Conservation (phyloP, 2,329 filamentous ascomycete species). For the Aspergillus carbonarius region DNA sequence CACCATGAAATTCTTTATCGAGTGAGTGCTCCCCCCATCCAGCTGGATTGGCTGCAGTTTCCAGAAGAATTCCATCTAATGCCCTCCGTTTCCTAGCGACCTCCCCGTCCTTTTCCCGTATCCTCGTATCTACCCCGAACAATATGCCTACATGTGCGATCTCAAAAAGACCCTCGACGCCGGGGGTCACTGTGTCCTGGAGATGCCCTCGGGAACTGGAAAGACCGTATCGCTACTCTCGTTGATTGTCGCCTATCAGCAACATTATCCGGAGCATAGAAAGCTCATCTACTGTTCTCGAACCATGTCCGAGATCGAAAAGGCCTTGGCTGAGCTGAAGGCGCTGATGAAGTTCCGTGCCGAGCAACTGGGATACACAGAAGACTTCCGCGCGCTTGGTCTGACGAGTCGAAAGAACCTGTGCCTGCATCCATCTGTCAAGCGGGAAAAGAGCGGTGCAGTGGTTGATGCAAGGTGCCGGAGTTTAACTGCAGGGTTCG, state of each 20-base stretch:
- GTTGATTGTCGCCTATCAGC: slow-evolving; percentile 94
- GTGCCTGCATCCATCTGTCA: slow-evolving; percentile 93
- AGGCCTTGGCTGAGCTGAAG: slow-evolving; percentile 88
- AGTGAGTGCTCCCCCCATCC: slow-evolving; percentile 48
- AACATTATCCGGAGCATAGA: slow-evolving; percentile 85
- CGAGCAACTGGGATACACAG: slow-evolving; percentile 81
- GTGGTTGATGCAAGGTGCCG: slow-evolving; percentile 95
- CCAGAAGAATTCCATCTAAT: slow-evolving; percentile 8
- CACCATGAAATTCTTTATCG: slow-evolving; percentile 77
- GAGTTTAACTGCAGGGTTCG: slow-evolving; percentile 92
- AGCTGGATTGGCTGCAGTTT: not conserved
- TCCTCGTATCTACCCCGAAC: slow-evolving; percentile 70
- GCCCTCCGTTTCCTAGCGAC: slow-evolving; percentile 48
- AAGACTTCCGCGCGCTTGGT: slow-evolving; percentile 90
- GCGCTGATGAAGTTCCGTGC: slow-evolving; percentile 92
- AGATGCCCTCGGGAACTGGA: slow-evolving; percentile 98
- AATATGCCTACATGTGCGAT: slow-evolving; percentile 81
- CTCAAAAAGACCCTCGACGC: slow-evolving; percentile 87
- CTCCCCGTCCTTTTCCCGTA: slow-evolving; percentile 73
- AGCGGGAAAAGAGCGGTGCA: slow-evolving; percentile 89
- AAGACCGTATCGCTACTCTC: slow-evolving; percentile 96
- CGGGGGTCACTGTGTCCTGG: slow-evolving; percentile 90
- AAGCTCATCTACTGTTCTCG: slow-evolving; percentile 99
- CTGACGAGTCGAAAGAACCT: slow-evolving; percentile 96
- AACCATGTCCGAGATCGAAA: slow-evolving; percentile 99